Conservation (phyloP, 208 protist genomes). For the Leishmania arabica region DNA sequence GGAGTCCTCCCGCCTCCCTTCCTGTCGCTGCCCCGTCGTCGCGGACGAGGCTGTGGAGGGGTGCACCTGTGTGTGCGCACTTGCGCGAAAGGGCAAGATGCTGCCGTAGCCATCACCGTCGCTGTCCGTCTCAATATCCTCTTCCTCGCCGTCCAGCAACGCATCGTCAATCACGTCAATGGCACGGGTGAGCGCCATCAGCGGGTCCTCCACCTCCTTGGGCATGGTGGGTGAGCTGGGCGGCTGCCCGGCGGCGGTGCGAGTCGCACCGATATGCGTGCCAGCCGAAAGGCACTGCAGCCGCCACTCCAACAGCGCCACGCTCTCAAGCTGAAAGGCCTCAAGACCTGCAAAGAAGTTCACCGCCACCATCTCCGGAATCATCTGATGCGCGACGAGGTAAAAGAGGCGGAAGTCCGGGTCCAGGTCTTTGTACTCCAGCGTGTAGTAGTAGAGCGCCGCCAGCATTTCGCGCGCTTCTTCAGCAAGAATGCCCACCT, state of each 20-base stretch:
- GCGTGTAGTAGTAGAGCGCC: slow-evolving; percentile 78
- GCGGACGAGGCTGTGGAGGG: neutral
- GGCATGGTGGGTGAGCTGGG: neutral
- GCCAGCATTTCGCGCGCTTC: slow-evolving; percentile 66
- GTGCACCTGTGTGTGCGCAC: neutral
- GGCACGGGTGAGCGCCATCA: slow-evolving; percentile 34
- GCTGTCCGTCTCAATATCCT: slow-evolving; percentile 71
- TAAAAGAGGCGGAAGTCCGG: slow-evolving; percentile 87
- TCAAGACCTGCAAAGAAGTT: slow-evolving; percentile 87
- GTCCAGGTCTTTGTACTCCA: slow-evolving; percentile 84
- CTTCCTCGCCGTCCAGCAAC: slow-evolving; percentile 62
- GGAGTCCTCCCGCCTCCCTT: neutral
- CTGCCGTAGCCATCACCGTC: slow-evolving; percentile 84
- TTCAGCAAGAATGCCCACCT: slow-evolving; percentile 44
- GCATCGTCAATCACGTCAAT: slow-evolving; percentile 60
- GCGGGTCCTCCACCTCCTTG: slow-evolving; percentile 40
- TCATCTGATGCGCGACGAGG: slow-evolving; percentile 81
- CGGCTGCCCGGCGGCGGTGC: neutral
- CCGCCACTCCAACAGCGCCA: slow-evolving; percentile 21
- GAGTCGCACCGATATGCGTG: neutral
- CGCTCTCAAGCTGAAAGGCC: slow-evolving; percentile 52
- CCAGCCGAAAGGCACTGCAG: slow-evolving; percentile 4
- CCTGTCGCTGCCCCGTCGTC: neutral
- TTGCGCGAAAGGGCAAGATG: slow-evolving; percentile 48
- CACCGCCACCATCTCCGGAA: slow-evolving; percentile 82